Percentiles rank a stretch among this genome's conserved stretches.
Evolutionary conservation across 2,329 filamentous ascomycete species (phyloP).

Genomic region (Colletotrichum lini): DNA sequence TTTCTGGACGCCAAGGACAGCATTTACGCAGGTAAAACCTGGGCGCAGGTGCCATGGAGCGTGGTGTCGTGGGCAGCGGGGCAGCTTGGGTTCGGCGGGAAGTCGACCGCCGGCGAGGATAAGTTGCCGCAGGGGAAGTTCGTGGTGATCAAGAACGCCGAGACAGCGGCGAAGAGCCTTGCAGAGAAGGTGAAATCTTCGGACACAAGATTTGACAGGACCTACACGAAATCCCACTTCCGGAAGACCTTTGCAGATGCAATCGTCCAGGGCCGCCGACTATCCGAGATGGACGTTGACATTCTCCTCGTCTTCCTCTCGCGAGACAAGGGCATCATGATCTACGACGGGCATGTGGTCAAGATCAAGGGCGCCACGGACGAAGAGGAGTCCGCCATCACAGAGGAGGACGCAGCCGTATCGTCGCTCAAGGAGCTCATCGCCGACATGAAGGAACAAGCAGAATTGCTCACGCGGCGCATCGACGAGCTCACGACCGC

Average conservation of each 20-base stretch:
- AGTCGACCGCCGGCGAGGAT: conserved; percentile 60
- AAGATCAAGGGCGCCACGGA: conserved; percentile 74
- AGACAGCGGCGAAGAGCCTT: conserved; percentile 71
- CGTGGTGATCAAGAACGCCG: conserved; percentile 75
- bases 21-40: conserved; percentile 76
- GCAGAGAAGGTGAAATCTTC: conserved; percentile 55
- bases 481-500: conserved; percentile 74
- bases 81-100: conserved; percentile 75
- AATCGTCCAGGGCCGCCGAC: conserved; percentile 61
- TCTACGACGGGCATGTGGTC: conserved; percentile 77
- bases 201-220: conserved; percentile 71
- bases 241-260: conserved; percentile 68
- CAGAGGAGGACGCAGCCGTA: conserved; percentile 84
- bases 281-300: conserved; percentile 77
- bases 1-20: conserved; percentile 78
- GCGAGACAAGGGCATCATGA: conserved; percentile 73
- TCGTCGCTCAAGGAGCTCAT: conserved; percentile 87
- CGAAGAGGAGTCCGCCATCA: conserved; percentile 68
- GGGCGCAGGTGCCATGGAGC: conserved; percentile 78
- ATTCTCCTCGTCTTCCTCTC: conserved; percentile 79
- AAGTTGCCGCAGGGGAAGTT: conserved; percentile 73
- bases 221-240: conserved; percentile 78
- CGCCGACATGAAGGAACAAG: conserved; percentile 80
- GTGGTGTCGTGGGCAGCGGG: conserved; percentile 83
- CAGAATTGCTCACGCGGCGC: conserved; percentile 75